Evolutionary conservation across 2,329 filamentous ascomycete species (phyloP).

Genomic region (Westerdykella ornata): DNA sequence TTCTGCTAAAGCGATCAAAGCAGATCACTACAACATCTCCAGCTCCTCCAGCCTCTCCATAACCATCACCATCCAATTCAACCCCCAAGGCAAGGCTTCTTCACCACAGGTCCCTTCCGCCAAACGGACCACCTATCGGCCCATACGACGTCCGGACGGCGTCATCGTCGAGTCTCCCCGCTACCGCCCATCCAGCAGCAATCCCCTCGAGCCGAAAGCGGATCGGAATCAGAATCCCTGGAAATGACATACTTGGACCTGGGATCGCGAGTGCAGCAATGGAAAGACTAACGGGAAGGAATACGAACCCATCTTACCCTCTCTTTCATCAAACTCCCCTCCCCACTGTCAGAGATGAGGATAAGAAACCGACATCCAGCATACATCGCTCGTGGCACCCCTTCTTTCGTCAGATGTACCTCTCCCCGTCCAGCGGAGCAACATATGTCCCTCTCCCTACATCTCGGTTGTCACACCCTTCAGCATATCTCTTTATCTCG

Average conservation of each 20-base stretch:
- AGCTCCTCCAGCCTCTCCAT: background rate
- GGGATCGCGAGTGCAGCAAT: no score
- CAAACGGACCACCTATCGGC: constrained; percentile 4
- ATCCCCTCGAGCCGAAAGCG: no score
- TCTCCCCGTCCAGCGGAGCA: constrained; percentile 52
- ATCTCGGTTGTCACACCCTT: no score
- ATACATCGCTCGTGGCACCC: constrained; percentile 48
- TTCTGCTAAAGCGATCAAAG: background rate
- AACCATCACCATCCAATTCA: background rate
- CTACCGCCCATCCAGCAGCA: constrained; percentile 6
- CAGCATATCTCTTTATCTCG: no score
- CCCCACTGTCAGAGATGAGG: constrained; percentile 19
- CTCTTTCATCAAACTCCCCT: constrained; percentile 26
- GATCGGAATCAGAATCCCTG: no score
- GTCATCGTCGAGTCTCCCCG: constrained; percentile 14
- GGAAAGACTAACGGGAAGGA: background rate
- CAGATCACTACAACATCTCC: background rate
- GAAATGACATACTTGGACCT: no score
- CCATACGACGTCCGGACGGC: constrained; percentile 12
- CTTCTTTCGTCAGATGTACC: constrained; percentile 52
- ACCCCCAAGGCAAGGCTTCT: background rate
- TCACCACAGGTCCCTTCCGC: no score
- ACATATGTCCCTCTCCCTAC: no score
- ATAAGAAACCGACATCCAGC: constrained; percentile 50
- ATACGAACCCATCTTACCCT: background rate